Conservation (phyloP, 1,284 basidiomycete genomes). For the Phellopilus nigrolimitatus region DNA sequence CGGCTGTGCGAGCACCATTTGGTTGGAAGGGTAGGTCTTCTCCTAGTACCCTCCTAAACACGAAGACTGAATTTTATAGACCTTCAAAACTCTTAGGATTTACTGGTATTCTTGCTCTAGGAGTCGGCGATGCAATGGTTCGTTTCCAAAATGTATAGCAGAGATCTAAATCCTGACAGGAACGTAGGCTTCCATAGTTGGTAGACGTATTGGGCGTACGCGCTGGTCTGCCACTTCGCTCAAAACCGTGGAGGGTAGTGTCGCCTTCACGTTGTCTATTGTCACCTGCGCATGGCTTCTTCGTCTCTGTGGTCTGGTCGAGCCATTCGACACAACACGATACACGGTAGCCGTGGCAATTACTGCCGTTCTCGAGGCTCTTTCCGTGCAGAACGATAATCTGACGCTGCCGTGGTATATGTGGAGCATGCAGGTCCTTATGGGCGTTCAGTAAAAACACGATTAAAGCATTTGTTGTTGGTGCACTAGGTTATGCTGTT, state of each 20-base stretch:
- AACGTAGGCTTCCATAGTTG: conserved; percentile 82
- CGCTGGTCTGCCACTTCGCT: conserved; percentile 80
- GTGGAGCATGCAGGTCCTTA: conserved; percentile 72
- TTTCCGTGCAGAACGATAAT: conserved; percentile 93
- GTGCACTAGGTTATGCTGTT: not conserved
- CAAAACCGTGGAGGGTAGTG: conserved; percentile 91
- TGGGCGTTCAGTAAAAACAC: conserved; percentile 31
- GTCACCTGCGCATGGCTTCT: conserved; percentile 66
- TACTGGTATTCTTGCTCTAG: conserved; percentile 88
- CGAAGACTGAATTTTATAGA: conserved; percentile 34
- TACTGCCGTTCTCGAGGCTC: conserved; percentile 76
- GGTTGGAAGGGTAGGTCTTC: conserved; percentile 84
- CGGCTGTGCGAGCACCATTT: conserved; percentile 89
- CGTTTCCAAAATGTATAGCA: conserved; percentile 28
- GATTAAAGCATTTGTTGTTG: not conserved
- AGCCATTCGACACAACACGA: conserved; percentile 57
- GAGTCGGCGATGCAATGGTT: conserved; percentile 91
- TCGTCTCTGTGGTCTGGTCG: conserved; percentile 63
- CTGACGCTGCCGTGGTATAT: conserved; percentile 85
- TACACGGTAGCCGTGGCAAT: conserved; percentile 58
- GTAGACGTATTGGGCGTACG: conserved; percentile 73
- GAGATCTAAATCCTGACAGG: conserved; percentile 7
- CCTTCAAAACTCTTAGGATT: conserved; percentile 70
- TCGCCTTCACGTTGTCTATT: conserved; percentile 77
- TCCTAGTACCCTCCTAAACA: conserved; percentile 7